Conservation (phyloP, 169 alveolate species). For the Theileria orientalis region DNA sequence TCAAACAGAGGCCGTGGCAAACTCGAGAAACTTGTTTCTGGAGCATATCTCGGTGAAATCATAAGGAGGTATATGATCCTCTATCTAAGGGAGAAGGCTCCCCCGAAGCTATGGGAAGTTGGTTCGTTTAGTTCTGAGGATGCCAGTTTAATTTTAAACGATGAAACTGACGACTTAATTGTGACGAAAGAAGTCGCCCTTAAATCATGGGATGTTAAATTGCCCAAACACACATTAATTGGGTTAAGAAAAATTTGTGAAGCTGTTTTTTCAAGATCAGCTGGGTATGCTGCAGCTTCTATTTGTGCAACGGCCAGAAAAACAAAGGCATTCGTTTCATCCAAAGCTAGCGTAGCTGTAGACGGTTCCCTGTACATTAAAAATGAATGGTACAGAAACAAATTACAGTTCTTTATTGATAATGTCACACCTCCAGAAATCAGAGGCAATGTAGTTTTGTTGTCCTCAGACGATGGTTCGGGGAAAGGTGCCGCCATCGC, state of each 20-base stretch:
- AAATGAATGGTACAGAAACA: conserved; percentile 80
- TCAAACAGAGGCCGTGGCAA: conserved; percentile 83
- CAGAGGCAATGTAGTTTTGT: conserved; percentile 62
- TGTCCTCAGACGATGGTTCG: conserved; percentile 85
- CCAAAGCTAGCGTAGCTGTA: conserved; percentile 73
- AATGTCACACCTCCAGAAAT: conserved; percentile 67
- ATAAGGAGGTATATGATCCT: conserved; percentile 75
- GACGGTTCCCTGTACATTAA: conserved; percentile 84
- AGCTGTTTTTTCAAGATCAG: conserved; percentile 80
- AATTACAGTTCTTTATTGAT: conserved; percentile 64
- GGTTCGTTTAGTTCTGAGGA: conserved; percentile 71
- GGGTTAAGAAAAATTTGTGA: conserved; percentile 71
- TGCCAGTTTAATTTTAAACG: conserved; percentile 74
- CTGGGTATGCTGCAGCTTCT: conserved; percentile 83
- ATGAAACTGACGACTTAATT: conserved; percentile 59
- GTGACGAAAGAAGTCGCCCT: conserved; percentile 65
- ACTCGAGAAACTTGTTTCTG: conserved; percentile 85
- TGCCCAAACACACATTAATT: conserved; percentile 49
- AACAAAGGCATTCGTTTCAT: conserved; percentile 69
- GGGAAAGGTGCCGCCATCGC: conserved; percentile 89
- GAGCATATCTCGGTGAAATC: conserved; percentile 87
- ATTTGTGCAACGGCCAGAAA: conserved; percentile 79
- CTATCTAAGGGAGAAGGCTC: conserved; percentile 77
- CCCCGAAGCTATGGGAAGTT: conserved; percentile 74
- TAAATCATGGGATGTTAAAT: conserved; percentile 71